These are phyloP conservation scores for Collybia nuda DNA, from an alignment of 768 basidiomycete species.

Conservation along the genomic window DNA sequence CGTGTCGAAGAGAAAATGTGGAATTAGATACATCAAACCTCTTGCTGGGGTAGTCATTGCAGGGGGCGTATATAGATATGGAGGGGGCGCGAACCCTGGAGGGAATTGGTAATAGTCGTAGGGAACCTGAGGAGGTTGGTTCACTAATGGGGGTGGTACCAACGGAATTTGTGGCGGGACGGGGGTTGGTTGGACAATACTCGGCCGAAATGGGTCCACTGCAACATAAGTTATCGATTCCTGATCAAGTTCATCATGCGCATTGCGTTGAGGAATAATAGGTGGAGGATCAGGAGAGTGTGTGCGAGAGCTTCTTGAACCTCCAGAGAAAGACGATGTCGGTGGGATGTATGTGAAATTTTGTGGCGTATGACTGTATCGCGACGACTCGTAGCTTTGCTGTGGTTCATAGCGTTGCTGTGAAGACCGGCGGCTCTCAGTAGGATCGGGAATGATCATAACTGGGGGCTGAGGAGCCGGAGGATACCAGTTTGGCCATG, in stretches of 20 bases:
- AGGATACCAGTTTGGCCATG: no score
- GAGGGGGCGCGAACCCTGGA: background rate
- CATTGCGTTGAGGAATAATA: background rate
- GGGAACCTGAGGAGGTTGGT: background rate
- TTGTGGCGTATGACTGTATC: no score
- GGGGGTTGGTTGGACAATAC: background rate
- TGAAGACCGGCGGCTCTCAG: no score
- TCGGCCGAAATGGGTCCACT: slow-evolving; percentile 13
- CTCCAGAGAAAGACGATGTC: background rate
- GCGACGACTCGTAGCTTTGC: no score
- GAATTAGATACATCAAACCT: background rate
- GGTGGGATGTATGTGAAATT: background rate
- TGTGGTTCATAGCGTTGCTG: no score
- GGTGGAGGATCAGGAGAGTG: background rate
- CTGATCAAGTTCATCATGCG: background rate
- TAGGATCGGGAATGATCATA: no score
- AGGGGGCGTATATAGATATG: background rate
- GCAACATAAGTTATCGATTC: slow-evolving; percentile 4
- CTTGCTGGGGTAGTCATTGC: background rate
- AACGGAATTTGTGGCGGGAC: background rate
- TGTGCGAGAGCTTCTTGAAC: background rate
- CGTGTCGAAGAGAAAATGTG: slow-evolving; percentile 21
- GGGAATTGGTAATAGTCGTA: background rate
- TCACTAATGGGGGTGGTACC: background rate
- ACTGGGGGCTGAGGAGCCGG: no score